A percentile compares a stretch with the other conserved stretches of the same genome.
Evolutionary conservation across 495 filamentous ascomycete species (phyloP).

Genomic region (Aeminium ludgeri): DNA sequence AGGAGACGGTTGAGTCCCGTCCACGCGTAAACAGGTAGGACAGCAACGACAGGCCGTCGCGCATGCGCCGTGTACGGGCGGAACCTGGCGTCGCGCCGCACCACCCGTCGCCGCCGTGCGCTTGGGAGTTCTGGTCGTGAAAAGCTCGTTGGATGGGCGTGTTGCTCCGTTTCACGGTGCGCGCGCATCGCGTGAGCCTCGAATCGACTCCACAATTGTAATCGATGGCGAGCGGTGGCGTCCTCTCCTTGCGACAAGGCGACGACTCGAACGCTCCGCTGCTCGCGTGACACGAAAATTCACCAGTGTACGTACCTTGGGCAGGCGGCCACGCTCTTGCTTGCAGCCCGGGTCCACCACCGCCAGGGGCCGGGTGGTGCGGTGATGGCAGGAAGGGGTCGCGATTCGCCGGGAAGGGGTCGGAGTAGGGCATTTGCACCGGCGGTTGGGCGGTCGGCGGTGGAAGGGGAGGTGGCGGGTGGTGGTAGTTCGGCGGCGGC

Average conservation of each 20-base stretch:
- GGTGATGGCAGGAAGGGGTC: constrained; percentile 23
- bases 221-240: background rate
- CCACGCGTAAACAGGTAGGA: too few relatives aligned
- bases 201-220: too few relatives aligned
- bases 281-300: background rate
- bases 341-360: constrained; percentile 18
- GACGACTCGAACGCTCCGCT: background rate
- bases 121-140: too few relatives aligned
- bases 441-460: constrained; percentile 21
- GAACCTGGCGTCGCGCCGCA: too few relatives aligned
- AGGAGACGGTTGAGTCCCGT: too few relatives aligned
- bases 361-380: constrained; percentile 9
- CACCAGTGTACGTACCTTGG: constrained; percentile 11
- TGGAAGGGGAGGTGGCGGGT: constrained; percentile 11
- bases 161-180: too few relatives aligned
- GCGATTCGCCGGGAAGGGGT: constrained; percentile 23
- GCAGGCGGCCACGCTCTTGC: constrained; percentile 12
- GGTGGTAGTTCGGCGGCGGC: constrained; percentile 11
- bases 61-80: too few relatives aligned
- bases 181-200: too few relatives aligned
- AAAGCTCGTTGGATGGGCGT: too few relatives aligned
- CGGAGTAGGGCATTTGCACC: constrained; percentile 23
- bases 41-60: too few relatives aligned
- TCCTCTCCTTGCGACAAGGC: background rate
- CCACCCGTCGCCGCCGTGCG: too few relatives aligned